These are phyloP conservation scores for Leucoagaricus sp. DNA, from an alignment of 1,284 basidiomycete genomes.

Conservation along the genomic window DNA sequence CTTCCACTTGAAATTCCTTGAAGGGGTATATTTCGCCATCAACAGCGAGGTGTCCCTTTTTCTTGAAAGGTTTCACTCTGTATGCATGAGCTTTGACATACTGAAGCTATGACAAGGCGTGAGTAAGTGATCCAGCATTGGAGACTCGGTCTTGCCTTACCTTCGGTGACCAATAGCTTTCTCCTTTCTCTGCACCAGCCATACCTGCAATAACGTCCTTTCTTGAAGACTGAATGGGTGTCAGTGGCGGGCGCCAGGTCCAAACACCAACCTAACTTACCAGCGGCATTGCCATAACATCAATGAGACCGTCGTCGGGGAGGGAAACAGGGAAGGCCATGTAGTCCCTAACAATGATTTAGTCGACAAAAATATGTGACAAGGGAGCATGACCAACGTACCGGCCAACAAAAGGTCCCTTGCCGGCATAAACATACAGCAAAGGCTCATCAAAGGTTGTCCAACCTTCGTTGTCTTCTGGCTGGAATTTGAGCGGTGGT, in stretches of 20 bases:
- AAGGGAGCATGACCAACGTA: slow-evolving; percentile 26
- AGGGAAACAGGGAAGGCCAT: slow-evolving; percentile 87
- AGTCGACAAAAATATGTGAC: background rate
- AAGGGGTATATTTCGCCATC: slow-evolving; percentile 89
- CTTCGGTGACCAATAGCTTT: slow-evolving; percentile 65
- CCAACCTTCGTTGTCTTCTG: slow-evolving; percentile 61
- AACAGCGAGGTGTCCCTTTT: slow-evolving; percentile 60
- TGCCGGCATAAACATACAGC: slow-evolving; percentile 72
- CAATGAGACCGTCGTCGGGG: slow-evolving; percentile 80
- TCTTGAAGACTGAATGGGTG: slow-evolving; percentile 49
- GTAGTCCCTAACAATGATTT: slow-evolving; percentile 52
- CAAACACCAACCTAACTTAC: slow-evolving; percentile 37
- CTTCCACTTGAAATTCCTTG: slow-evolving; percentile 83
- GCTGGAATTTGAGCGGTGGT: slow-evolving; percentile 44
- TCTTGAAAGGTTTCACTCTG: slow-evolving; percentile 64
- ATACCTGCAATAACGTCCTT: slow-evolving; percentile 60
- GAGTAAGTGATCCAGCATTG: slow-evolving; percentile 4
- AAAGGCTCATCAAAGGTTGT: slow-evolving; percentile 70
- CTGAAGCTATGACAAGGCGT: slow-evolving; percentile 51
- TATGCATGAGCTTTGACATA: slow-evolving; percentile 84
- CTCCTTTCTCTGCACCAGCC: slow-evolving; percentile 69
- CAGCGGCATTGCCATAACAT: slow-evolving; percentile 70
- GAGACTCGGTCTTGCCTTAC: slow-evolving; percentile 39
- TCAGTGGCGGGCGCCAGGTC: background rate
- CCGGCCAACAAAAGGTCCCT: slow-evolving; percentile 73